Conservation (phyloP, 495 filamentous ascomycete genomes). For the Haplographium delicatum region DNA sequence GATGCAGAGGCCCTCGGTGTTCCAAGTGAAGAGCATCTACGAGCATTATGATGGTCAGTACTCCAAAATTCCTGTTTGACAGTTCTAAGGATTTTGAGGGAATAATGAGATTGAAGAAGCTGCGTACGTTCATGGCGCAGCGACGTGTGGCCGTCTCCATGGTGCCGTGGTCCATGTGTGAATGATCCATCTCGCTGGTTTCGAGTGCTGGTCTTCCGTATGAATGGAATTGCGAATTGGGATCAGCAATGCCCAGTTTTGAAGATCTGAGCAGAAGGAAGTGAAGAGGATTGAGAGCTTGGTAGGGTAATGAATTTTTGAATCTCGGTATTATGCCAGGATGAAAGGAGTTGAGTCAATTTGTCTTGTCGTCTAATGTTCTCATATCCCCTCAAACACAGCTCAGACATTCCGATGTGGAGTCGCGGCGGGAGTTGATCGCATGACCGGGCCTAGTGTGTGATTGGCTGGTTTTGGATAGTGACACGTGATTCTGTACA, state of each 20-base stretch:
- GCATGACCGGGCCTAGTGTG: no score
- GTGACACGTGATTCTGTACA: no score
- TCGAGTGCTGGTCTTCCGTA: neutral
- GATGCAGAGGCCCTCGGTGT: conserved; percentile 86
- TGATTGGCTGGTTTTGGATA: no score
- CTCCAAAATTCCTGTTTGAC: neutral
- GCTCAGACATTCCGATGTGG: no score
- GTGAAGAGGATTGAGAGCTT: neutral
- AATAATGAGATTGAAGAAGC: neutral
- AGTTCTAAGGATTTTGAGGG: no score
- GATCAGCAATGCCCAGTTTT: neutral
- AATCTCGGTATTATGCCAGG: neutral
- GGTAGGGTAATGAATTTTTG: neutral
- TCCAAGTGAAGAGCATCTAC: conserved; percentile 97
- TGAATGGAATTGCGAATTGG: neutral
- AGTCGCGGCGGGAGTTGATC: no score
- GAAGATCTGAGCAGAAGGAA: neutral
- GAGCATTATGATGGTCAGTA: neutral
- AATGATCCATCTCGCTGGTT: conserved; percentile 37
- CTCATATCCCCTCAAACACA: neutral
- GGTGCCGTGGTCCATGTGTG: conserved; percentile 46
- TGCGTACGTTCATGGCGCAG: conserved; percentile 79
- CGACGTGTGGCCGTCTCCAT: conserved; percentile 41
- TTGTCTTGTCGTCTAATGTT: neutral
- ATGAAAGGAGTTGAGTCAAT: neutral